phyloP scores from a whole-genome alignment of 164 flowering plant genomes.

The Liriodendron chinense region DNA sequence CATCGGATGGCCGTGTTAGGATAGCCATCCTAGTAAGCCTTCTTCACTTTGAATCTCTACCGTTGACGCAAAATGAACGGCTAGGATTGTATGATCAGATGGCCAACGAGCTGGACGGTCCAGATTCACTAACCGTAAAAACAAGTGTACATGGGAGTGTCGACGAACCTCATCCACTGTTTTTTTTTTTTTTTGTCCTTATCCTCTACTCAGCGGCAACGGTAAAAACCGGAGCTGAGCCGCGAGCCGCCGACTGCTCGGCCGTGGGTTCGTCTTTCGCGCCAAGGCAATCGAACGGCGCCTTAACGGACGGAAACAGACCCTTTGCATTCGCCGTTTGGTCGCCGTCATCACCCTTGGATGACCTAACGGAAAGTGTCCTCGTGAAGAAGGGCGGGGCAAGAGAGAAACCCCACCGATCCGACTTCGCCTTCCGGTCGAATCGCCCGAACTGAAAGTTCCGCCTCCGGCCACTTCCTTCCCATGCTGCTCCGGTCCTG shows the following conservation, averaged over 20 bases:
- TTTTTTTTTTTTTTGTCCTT: neutral
- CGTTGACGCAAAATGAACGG: neutral
- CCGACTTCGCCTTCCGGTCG: slow-evolving; percentile 35
- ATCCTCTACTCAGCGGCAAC: neutral
- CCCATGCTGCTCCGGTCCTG: slow-evolving; percentile 15
- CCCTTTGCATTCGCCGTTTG: slow-evolving; percentile 6
- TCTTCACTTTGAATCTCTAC: neutral
- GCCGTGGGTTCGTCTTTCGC: neutral
- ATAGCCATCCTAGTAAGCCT: too few species aligned
- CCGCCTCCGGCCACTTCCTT: slow-evolving; percentile 32
- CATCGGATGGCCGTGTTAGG: too few species aligned
- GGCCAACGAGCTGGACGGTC: neutral
- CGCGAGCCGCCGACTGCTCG: neutral
- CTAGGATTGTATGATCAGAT: too few species aligned
- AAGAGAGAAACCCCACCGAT: slow-evolving; percentile 53
- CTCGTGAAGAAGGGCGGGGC: slow-evolving; percentile 50
- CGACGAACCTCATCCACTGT: neutral
- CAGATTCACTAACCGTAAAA: neutral
- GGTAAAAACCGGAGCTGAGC: slow-evolving; percentile 10
- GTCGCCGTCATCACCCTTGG: slow-evolving; percentile 30
- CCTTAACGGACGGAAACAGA: slow-evolving; percentile 11
- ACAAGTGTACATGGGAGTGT: too few species aligned
- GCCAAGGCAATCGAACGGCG: slow-evolving; percentile 22
- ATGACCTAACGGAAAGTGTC: slow-evolving; percentile 36
- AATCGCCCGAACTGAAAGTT: slow-evolving; percentile 13